Evolutionary conservation across 108 stramenopile species (phyloP).

Genomic region (Heterococcus sp.): DNA sequence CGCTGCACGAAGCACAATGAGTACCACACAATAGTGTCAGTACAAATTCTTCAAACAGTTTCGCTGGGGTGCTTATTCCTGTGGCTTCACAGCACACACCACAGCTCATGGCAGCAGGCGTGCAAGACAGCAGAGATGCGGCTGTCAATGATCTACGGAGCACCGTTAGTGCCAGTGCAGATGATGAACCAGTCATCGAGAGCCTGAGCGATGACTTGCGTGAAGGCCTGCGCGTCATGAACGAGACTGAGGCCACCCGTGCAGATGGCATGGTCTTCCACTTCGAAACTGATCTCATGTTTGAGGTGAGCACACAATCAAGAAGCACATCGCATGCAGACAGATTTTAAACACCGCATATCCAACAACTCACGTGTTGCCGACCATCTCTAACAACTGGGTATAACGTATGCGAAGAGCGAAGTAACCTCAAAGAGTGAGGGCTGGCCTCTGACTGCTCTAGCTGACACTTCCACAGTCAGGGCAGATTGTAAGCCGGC

Average conservation of each 20-base stretch:
- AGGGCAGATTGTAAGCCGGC: constrained; percentile 8
- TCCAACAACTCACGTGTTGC: constrained; percentile 4
- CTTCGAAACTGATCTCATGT: constrained; percentile 40
- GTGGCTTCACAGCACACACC: too few species aligned
- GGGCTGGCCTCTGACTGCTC: constrained; percentile 7
- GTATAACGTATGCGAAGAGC: not conserved
- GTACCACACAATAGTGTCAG: too few species aligned
- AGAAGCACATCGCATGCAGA: not conserved
- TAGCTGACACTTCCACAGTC: not conserved
- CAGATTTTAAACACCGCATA: not conserved
- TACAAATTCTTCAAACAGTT: too few species aligned
- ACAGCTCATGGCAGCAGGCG: too few species aligned
- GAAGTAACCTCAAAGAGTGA: not conserved
- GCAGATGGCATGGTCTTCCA: constrained; percentile 43
- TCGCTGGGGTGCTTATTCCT: too few species aligned
- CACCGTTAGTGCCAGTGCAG: too few species aligned
- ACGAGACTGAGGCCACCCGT: constrained; percentile 9
- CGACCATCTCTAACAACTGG: not conserved
- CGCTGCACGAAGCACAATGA: too few species aligned
- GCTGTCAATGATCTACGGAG: too few species aligned
- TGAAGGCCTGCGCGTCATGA: constrained; percentile 24
- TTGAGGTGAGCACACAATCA: constrained; percentile 4
- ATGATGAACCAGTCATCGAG: not conserved
- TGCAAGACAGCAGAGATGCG: too few species aligned
- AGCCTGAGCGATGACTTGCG: constrained; percentile 8